Evolutionary conservation across 768 basidiomycete genomes (phyloP).

Genomic region (Multifurca ochricompacta): DNA sequence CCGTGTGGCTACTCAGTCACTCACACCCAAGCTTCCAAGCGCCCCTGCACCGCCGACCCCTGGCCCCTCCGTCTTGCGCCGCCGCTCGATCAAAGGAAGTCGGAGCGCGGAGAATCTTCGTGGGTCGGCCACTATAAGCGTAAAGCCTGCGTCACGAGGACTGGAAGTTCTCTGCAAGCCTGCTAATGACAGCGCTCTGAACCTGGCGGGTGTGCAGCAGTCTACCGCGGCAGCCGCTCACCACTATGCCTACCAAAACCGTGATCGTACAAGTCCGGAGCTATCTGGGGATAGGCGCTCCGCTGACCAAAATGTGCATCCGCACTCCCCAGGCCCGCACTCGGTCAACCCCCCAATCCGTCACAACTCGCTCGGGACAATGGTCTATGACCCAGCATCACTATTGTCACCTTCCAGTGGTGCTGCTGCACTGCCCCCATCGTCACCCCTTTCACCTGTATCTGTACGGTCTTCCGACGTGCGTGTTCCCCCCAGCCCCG

Average conservation of each 20-base stretch:
- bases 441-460: constrained; percentile 17
- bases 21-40: constrained; percentile 12
- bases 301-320: background rate
- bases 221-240: background rate
- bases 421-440: constrained; percentile 17
- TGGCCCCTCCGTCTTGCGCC: constrained; percentile 24
- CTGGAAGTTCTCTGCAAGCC: constrained; percentile 20
- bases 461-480: constrained; percentile 17
- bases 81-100: constrained; percentile 48
- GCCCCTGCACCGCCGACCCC: constrained; percentile 31
- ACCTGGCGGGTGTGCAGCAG: constrained; percentile 17
- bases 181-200: constrained; percentile 28
- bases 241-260: background rate
- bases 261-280: constrained; percentile 1
- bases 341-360: background rate
- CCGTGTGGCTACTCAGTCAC: constrained; percentile 26
- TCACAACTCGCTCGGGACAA: constrained; percentile 16
- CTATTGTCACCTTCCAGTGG: constrained; percentile 16
- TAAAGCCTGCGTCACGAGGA: constrained; percentile 7
- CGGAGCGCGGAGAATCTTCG: constrained; percentile 60
- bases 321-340: background rate
- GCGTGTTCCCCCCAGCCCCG: constrained; percentile 18
- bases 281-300: background rate
- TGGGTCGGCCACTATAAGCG: background rate
- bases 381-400: constrained; percentile 25